Evolutionary conservation across 495 filamentous ascomycete species (phyloP), one percentile per base, ranked within the genome.

Genomic region (Hypoxylon lenormandii): DNA sequence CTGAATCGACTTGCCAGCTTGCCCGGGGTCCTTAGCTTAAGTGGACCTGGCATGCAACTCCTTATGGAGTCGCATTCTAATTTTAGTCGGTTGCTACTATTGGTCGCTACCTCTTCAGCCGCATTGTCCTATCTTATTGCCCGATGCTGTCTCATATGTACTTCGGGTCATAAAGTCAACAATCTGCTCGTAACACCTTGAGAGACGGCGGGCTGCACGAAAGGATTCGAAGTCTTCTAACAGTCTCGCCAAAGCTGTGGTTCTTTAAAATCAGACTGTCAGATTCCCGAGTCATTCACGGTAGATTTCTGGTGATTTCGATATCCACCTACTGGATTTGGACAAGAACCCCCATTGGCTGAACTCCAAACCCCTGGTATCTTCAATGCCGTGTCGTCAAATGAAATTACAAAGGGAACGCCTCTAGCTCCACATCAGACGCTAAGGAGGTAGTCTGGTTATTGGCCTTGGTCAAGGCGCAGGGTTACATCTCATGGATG

Each of bases 301-400:
- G 45, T 23, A 48, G 60, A 55, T 52, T 26, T 19, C 18, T 45
- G 7, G 36, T 2, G 28, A 46, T 58, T 23, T 50, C 22, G 26
- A 57, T 57, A 57, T 30, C 66, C 66, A 69, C 59, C 59, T 64
- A 38, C 66, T 55, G 43, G 13, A 69, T 64, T 47, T 33, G 46
- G 66, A 40, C 33, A 64, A 33, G 6, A 45, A 6, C 43, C 36
- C 57, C 49, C n/a, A 51, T 51, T 60, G 57, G 57, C 26, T 47
- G 50, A 49, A 40, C 28, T 15, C 19, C 40, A 36, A 11, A 55
- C 36, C 64, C 57, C 57, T 60, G 56, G 45, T 57, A 30, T 50
- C 57, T 45, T 47, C n/a, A 53, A 53, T 53, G 46, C 45, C 43
- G 23, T 18, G 22, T 43, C 16, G 26, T 46, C 59, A 47, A 69